These are phyloP conservation scores for Chloris gayana DNA, from an alignment of 176 grass and related monocot genomes.

Conservation along the genomic window DNA sequence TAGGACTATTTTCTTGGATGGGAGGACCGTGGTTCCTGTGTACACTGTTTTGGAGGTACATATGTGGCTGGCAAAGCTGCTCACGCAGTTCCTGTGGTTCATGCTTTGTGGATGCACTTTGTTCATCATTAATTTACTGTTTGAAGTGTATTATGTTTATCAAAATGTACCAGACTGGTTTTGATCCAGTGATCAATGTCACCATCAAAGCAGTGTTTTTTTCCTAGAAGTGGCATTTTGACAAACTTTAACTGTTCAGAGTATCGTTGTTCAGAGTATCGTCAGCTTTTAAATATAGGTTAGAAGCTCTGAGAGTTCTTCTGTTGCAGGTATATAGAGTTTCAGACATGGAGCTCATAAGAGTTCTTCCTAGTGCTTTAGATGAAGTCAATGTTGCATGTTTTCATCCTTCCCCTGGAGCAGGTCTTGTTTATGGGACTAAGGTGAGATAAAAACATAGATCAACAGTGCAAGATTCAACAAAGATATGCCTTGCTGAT, in stretches of 20 bases:
- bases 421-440: slow-evolving; percentile 55
- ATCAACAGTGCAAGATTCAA: slow-evolving; percentile 7
- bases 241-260: neutral
- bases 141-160: no score
- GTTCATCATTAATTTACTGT: neutral
- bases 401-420: slow-evolving; percentile 80
- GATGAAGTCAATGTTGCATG: slow-evolving; percentile 88
- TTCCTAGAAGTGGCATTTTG: neutral
- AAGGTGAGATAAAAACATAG: slow-evolving; percentile 56
- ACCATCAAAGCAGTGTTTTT: neutral
- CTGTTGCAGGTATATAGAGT: slow-evolving; percentile 78
- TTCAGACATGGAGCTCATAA: slow-evolving; percentile 91
- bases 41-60: slow-evolving; percentile 98
- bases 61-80: neutral
- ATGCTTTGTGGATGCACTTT: neutral
- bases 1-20: slow-evolving; percentile 82
- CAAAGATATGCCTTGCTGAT: slow-evolving; percentile 30
- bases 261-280: neutral
- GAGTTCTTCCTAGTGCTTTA: slow-evolving; percentile 55
- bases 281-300: neutral
- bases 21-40: slow-evolving; percentile 75
- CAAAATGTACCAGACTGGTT: neutral
- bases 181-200: neutral
- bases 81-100: slow-evolving; percentile 10
- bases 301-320: neutral